A percentile compares a stretch with the other conserved stretches of the same genome.
These are phyloP conservation scores for Phalaenopsis equestris DNA, from an alignment of 106 monocot genomes.

Conservation along the genomic window DNA sequence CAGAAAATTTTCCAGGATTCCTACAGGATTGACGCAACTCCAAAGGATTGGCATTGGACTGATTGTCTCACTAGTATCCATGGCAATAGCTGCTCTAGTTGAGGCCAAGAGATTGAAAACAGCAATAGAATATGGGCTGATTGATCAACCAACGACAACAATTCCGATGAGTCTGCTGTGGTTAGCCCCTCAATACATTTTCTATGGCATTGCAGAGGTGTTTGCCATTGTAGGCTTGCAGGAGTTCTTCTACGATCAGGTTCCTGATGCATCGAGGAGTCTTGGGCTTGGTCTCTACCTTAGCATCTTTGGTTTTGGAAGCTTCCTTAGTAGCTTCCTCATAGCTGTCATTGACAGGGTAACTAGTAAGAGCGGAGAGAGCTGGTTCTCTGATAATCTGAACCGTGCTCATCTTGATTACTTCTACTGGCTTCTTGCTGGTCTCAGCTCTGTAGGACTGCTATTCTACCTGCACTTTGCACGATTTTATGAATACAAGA, in stretches of 20 bases:
- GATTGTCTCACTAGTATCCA: constrained; percentile 18
- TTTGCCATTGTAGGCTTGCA: constrained; percentile 28
- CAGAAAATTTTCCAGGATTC: constrained; percentile 20
- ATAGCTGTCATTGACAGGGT: constrained; percentile 10
- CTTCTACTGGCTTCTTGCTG: constrained; percentile 33
- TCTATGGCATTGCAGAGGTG: constrained; percentile 19
- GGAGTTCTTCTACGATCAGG: constrained; percentile 36
- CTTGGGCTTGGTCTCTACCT: constrained; percentile 28
- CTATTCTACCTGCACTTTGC: constrained; percentile 14
- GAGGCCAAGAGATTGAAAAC: constrained; percentile 18
- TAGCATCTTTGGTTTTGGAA: constrained; percentile 25
- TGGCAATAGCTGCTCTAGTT: constrained; percentile 28
- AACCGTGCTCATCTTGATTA: constrained; percentile 23
- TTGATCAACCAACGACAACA: constrained; percentile 16
- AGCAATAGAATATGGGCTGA: constrained; percentile 18
- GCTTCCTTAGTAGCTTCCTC: constrained; percentile 25
- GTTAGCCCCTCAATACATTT: constrained; percentile 28
- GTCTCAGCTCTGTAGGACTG: constrained; percentile 4
- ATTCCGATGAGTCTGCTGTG: constrained; percentile 23
- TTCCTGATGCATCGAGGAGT: constrained; percentile 24
- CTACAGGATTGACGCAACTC: constrained; percentile 35
- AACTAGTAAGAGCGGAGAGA: constrained; percentile 4
- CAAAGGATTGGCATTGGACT: constrained; percentile 51
- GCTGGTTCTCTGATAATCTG: constrained; percentile 19
- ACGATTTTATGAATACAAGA: constrained; percentile 11